Evolutionary conservation across 2,329 filamentous ascomycete genomes (phyloP).

Genomic region (Aspergillus novoparasiticus): DNA sequence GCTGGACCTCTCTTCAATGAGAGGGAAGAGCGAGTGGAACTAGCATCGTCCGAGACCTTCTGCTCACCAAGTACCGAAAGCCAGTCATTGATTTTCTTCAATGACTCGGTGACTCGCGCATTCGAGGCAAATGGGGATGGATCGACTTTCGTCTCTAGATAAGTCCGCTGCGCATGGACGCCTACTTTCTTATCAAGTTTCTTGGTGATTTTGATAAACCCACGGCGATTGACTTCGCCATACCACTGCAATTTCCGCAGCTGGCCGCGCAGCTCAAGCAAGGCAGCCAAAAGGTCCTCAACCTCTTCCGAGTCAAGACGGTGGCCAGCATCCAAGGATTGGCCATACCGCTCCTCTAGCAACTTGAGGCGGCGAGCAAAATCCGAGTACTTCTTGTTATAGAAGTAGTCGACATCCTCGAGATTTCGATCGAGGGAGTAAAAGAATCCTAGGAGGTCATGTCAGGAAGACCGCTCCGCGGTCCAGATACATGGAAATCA

Average conservation of each 20-base stretch:
- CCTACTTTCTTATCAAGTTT: constrained; percentile 95
- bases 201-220: constrained; percentile 98
- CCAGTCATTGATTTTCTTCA: constrained; percentile 84
- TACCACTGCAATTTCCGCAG: constrained; percentile 96
- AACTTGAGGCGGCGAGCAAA: constrained; percentile 81
- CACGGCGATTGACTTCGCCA: constrained; percentile 90
- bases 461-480: constrained; percentile 23
- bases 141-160: constrained; percentile 88
- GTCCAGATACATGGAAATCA: constrained; percentile 8
- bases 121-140: constrained; percentile 85
- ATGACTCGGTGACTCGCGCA: constrained; percentile 56
- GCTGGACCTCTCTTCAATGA: constrained; percentile 78
- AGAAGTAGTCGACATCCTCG: constrained; percentile 94
- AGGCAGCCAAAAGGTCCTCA: constrained; percentile 85
- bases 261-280: constrained; percentile 85
- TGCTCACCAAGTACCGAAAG: constrained; percentile 78
- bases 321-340: constrained; percentile 67
- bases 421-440: constrained; percentile 95
- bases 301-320: constrained; percentile 83
- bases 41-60: constrained; percentile 73
- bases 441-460: constrained; percentile 76
- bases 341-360: constrained; percentile 84
- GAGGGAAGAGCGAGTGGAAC: constrained; percentile 67
- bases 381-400: constrained; percentile 92
- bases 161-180: constrained; percentile 76